These are phyloP conservation scores for Peronospora farinosa DNA, from an alignment of 352 stramenopile species.

Conservation along the genomic window DNA sequence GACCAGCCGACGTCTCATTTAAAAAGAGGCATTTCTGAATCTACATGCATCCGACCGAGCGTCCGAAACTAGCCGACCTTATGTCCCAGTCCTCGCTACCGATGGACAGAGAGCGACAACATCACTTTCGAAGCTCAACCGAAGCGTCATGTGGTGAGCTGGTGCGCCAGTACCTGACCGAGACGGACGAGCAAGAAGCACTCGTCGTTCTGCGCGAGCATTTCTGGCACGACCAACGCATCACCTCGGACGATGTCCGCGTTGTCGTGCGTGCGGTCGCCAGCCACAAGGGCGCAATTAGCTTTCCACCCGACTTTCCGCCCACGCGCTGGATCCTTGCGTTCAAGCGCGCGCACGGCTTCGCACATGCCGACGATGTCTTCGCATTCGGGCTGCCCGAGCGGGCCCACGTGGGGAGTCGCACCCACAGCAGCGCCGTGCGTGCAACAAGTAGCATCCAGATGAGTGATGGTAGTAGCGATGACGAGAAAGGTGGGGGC, in stretches of 20 bases:
- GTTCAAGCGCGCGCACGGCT: slow-evolving; percentile 42
- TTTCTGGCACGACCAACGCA: slow-evolving; percentile 37
- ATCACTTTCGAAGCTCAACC: no score
- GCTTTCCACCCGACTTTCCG: slow-evolving; percentile 43
- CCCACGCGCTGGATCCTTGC: slow-evolving; percentile 39
- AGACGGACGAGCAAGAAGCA: slow-evolving; percentile 37
- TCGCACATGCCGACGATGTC: slow-evolving; percentile 13
- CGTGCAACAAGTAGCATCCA: slow-evolving; percentile 1
- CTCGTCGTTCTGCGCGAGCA: slow-evolving; percentile 45
- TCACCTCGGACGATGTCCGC: slow-evolving; percentile 56
- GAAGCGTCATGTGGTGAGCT: no score
- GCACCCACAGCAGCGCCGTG: slow-evolving; percentile 1
- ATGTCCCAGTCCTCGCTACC: no score
- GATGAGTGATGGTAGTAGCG: slow-evolving; percentile 3
- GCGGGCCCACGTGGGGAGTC: not conserved
- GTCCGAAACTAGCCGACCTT: no score
- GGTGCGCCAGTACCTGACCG: slow-evolving; percentile 19
- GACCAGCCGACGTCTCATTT: no score
- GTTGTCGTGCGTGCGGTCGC: slow-evolving; percentile 47
- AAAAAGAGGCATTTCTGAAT: no score
- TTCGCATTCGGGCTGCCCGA: slow-evolving; percentile 12
- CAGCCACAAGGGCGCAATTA: slow-evolving; percentile 25
- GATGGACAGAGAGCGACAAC: no score
- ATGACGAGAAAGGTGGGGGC: slow-evolving; percentile 2
- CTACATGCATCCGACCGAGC: no score